Evolutionary conservation across 768 basidiomycete genomes (phyloP).

Genomic region (Xerocomellus intermedius): DNA sequence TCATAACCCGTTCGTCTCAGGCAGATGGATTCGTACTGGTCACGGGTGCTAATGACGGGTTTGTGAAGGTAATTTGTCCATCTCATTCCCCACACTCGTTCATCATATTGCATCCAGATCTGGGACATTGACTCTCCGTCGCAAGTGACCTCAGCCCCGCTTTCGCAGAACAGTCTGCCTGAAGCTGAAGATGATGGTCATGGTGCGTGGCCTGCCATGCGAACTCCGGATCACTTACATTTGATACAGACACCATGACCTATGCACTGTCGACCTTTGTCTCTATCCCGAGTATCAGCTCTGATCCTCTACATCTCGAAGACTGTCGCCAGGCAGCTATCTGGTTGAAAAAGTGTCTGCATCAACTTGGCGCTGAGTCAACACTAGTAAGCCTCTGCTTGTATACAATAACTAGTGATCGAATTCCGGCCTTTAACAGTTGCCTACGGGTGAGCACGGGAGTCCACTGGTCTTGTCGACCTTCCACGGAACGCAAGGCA

Average conservation of each 20-base stretch:
- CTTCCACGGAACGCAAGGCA: constrained; percentile 69
- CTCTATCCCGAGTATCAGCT: constrained; percentile 84
- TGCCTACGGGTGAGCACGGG: constrained; percentile 70
- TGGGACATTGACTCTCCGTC: constrained; percentile 49
- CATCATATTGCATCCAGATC: constrained; percentile 35
- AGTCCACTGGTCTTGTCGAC: constrained; percentile 91
- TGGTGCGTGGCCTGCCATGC: constrained; percentile 9
- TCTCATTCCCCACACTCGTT: background rate
- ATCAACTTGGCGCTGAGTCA: constrained; percentile 84
- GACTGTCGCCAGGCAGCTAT: constrained; percentile 94
- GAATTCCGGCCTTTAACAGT: constrained; percentile 38
- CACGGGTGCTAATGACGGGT: constrained; percentile 83
- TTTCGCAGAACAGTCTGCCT: background rate
- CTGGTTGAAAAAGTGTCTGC: constrained; percentile 85
- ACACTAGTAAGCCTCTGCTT: constrained; percentile 51
- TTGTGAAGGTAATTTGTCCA: constrained; percentile 64
- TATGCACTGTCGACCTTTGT: constrained; percentile 84
- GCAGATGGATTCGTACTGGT: constrained; percentile 41
- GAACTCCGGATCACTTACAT: constrained; percentile 2
- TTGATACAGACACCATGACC: constrained; percentile 59
- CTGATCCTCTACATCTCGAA: constrained; percentile 61
- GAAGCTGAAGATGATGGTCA: constrained; percentile 20
- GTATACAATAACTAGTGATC: background rate
- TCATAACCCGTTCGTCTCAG: constrained; percentile 44
- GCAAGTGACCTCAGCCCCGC: background rate